Percentiles rank a stretch among this genome's conserved stretches.
phyloP scores from a whole-genome alignment of 768 basidiomycete species.

The Podaxis carcinomalis region DNA sequence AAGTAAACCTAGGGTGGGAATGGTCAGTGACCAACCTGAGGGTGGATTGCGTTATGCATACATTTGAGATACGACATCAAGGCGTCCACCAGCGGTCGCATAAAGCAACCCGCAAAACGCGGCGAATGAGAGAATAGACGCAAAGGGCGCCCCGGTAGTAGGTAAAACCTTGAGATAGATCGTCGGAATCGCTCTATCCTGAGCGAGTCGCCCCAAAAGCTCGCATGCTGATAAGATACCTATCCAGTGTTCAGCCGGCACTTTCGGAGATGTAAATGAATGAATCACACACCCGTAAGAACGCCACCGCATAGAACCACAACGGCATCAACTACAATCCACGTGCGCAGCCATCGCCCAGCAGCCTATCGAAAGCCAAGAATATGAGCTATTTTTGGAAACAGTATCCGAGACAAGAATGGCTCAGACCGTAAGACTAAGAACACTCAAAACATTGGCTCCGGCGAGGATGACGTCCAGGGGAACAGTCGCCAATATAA shows the following conservation, averaged over 20 bases:
- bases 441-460: slow-evolving; percentile 59
- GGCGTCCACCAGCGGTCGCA: slow-evolving; percentile 48
- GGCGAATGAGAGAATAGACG: slow-evolving; percentile 48
- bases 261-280: neutral
- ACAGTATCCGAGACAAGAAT: neutral
- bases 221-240: slow-evolving; percentile 58
- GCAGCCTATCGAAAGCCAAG: slow-evolving; percentile 35
- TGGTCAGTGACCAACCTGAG: neutral
- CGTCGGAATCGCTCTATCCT: slow-evolving; percentile 57
- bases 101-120: slow-evolving; percentile 51
- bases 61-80: slow-evolving; percentile 58
- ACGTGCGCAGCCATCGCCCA: slow-evolving; percentile 57
- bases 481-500: slow-evolving; percentile 59
- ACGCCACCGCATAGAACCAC: slow-evolving; percentile 73
- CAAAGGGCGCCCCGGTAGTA: slow-evolving; percentile 45
- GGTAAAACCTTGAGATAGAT: slow-evolving; percentile 46
- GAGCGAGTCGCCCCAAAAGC: slow-evolving; percentile 51
- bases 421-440: slow-evolving; percentile 49
- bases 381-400: neutral
- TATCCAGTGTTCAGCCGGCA: slow-evolving; percentile 13
- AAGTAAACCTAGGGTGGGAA: slow-evolving; percentile 45
- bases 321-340: slow-evolving; percentile 63
- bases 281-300: slow-evolving; percentile 45
- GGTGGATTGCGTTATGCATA: slow-evolving; percentile 16
- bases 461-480: slow-evolving; percentile 42